phyloP scores from a whole-genome alignment of 306 rosid species.

The Malus fusca region DNA sequence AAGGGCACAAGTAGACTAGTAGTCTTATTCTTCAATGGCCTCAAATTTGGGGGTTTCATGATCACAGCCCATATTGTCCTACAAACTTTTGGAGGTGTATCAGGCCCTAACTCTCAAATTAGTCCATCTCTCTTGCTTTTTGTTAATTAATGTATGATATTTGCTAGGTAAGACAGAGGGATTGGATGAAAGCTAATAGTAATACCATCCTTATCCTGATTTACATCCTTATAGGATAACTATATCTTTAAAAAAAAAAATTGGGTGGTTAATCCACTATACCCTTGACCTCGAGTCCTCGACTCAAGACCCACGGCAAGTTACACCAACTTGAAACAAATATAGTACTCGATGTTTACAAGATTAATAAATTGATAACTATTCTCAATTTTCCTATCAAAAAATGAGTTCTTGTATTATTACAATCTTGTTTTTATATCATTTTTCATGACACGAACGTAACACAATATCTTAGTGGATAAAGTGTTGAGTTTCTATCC shows the following conservation, averaged over 20 bases:
- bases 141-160: background rate
- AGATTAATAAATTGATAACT: no score
- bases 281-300: background rate
- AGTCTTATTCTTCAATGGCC: background rate
- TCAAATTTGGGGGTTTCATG: background rate
- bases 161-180: background rate
- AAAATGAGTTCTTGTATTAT: no score
- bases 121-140: background rate
- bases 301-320: no score
- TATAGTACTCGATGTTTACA: no score
- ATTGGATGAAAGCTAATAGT: background rate
- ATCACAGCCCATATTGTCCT: background rate
- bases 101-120: background rate
- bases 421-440: no score
- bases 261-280: background rate
- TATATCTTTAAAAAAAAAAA: background rate
- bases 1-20: background rate
- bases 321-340: no score
- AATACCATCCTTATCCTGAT: background rate
- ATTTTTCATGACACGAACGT: no score
- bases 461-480: no score
- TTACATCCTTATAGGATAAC: background rate
- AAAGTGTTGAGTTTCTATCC: no score
- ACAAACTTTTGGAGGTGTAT: background rate
- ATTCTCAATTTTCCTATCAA: no score